Base-by-base conservation (phyloP, 148 eudicot species). In the Camellia sinensis region DNA sequence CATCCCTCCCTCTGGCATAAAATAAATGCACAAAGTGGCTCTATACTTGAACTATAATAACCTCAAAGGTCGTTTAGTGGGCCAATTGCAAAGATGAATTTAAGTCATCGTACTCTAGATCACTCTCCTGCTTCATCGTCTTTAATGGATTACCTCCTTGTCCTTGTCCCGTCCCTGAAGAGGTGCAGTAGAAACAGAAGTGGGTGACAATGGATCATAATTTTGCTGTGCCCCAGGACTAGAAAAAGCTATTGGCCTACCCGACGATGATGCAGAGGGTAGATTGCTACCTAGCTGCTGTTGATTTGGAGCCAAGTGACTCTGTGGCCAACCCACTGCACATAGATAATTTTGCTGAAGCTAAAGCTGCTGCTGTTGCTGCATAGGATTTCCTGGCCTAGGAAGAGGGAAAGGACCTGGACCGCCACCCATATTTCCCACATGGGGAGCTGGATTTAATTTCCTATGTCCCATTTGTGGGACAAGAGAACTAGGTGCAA, bases 21-120 rank as follows among this genome's bases (percentile, higher is more conserved):
- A n/a, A n/a, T n/a, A n/a, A n/a, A n/a, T n/a, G n/a, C n/a, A n/a
- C n/a, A n/a, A n/a, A n/a, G n/a, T n/a, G n/a, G n/a, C n/a, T n/a
- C n/a, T n/a, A n/a, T n/a, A n/a, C n/a, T n/a, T n/a, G n/a, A n/a
- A n/a, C n/a, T n/a, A n/a, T n/a, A n/a, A n/a, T n/a, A n/a, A n/a
- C n/a, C n/a, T n/a, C n/a, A n/a, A n/a, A n/a, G n/a, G n/a, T n/a
- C n/a, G n/a, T n/a, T n/a, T n/a, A n/a, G n/a, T n/a, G n/a, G n/a
- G n/a, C n/a, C n/a, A n/a, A n/a, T n/a, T n/a, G n/a, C n/a, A n/a
- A n/a, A n/a, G n/a, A n/a, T n/a, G n/a, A n/a, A n/a, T n/a, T 93
- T 83, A 95, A 82, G 72, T 95, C 94, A 74, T 95, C 97, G 7
- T 95, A 95, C 79, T 95, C 98, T 29, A 97, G 97, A 83, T 95